Evolutionary conservation across 2,329 filamentous ascomycete species (phyloP).

Genomic region (Cadophora malorum): DNA sequence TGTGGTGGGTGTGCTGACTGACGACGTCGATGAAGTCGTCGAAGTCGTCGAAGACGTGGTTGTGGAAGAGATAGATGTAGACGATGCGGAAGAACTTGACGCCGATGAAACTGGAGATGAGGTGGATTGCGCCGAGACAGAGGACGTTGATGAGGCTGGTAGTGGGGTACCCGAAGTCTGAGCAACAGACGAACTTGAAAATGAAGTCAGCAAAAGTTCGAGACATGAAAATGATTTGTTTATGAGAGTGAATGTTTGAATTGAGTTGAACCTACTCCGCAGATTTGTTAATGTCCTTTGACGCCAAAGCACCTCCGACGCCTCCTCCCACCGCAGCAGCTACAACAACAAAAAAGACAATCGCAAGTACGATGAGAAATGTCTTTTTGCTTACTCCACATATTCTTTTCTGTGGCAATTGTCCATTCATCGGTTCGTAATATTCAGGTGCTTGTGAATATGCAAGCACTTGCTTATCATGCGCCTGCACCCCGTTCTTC

Average conservation of each 20-base stretch:
- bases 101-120: background rate
- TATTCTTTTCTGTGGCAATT: background rate
- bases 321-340: conserved; percentile 6
- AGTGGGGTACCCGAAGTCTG: background rate
- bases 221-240: too few relatives aligned
- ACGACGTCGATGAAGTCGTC: background rate
- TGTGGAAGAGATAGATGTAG: background rate
- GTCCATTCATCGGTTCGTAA: background rate
- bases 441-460: conserved; percentile 6
- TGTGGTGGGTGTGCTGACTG: conserved; percentile 1
- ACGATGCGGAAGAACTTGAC: background rate
- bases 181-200: background rate
- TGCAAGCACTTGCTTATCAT: conserved; percentile 4
- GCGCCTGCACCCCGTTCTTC: background rate
- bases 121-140: too few relatives aligned
- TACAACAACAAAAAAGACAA: background rate
- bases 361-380: background rate
- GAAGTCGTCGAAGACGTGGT: conserved; percentile 5
- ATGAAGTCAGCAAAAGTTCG: background rate
- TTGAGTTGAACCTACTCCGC: background rate
- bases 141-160: background rate
- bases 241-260: background rate
- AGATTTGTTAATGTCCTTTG: background rate
- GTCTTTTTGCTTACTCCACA: conserved; percentile 3
- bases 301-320: background rate